A percentile compares a stretch with the other conserved stretches of the same genome.
phyloP scores from a whole-genome alignment of 352 stramenopile species.

The Albugo candida region DNA sequence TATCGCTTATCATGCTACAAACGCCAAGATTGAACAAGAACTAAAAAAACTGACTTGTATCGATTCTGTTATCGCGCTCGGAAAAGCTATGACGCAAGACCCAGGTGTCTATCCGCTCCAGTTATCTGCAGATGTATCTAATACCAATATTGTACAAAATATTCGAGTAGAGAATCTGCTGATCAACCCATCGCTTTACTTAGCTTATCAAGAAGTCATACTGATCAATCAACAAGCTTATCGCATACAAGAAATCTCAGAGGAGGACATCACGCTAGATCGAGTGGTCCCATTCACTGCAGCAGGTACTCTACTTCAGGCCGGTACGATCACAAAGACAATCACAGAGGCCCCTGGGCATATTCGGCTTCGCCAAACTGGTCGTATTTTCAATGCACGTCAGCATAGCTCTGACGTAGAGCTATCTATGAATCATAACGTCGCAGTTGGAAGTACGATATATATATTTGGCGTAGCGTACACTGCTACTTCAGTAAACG shows the following conservation, averaged over 20 bases:
- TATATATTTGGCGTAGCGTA: constrained; percentile 20
- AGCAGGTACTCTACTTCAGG: constrained; percentile 11
- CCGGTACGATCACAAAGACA: constrained; percentile 32
- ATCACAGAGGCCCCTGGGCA: constrained; percentile 24
- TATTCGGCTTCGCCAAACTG: constrained; percentile 22
- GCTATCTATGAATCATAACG: constrained; percentile 23
- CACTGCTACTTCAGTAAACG: constrained; percentile 13
- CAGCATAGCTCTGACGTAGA: constrained; percentile 14
- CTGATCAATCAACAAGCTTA: constrained; percentile 13
- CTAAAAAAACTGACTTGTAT: constrained; percentile 39
- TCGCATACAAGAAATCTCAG: constrained; percentile 23
- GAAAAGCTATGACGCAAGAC: constrained; percentile 18
- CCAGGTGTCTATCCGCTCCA: constrained; percentile 34
- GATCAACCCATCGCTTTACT: constrained; percentile 39
- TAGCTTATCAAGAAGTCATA: constrained; percentile 40
- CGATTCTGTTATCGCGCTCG: constrained; percentile 40
- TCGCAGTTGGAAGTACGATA: constrained; percentile 12
- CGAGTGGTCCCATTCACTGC: constrained; percentile 6
- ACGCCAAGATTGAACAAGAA: constrained; percentile 48
- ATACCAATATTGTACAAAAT: constrained; percentile 11
- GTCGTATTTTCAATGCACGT: constrained; percentile 14
- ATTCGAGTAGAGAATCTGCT: constrained; percentile 16
- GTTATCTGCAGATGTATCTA: constrained; percentile 21
- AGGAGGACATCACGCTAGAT: constrained; percentile 23
- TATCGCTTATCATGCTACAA: constrained; percentile 37